Percentiles rank a stretch among this genome's conserved stretches.
Evolutionary conservation across 2,329 filamentous ascomycete genomes (phyloP).

Genomic region (Talaromyces sp.): DNA sequence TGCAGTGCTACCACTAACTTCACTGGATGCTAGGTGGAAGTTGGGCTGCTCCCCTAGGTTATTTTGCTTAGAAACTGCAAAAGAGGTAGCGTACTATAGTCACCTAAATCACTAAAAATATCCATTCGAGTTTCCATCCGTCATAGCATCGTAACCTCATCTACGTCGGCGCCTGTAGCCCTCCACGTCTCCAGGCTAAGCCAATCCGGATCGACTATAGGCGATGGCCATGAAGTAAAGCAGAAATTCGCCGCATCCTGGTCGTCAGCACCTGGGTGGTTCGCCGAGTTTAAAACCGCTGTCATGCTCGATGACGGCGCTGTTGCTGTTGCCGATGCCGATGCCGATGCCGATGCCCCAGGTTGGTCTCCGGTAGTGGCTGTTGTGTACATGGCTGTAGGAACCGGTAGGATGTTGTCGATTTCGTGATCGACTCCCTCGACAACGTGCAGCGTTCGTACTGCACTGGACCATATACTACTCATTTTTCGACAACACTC

Average conservation of each 20-base stretch:
- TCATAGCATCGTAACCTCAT: background rate
- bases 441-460: constrained; percentile 9
- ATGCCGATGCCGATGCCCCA: background rate
- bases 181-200: constrained; percentile 10
- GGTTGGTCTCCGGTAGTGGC: background rate
- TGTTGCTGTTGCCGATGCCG: background rate
- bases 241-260: background rate
- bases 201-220: constrained; percentile 10
- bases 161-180: background rate
- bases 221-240: constrained; percentile 9
- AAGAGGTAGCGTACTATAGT: background rate
- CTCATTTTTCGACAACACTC: constrained; percentile 12
- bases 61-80: background rate
- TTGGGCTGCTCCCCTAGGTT: background rate
- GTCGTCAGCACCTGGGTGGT: background rate
- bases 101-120: background rate
- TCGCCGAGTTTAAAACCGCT: background rate
- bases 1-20: background rate
- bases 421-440: constrained; percentile 11
- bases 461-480: constrained; percentile 11
- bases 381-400: background rate
- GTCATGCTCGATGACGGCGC: background rate
- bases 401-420: constrained; percentile 1
- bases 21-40: background rate
- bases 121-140: background rate